Evolutionary conservation across 1,139 yeast genomes (phyloP), one percentile per base, ranked within the genome.

Genomic region (Yamadazyma kanchanaburiensis): DNA sequence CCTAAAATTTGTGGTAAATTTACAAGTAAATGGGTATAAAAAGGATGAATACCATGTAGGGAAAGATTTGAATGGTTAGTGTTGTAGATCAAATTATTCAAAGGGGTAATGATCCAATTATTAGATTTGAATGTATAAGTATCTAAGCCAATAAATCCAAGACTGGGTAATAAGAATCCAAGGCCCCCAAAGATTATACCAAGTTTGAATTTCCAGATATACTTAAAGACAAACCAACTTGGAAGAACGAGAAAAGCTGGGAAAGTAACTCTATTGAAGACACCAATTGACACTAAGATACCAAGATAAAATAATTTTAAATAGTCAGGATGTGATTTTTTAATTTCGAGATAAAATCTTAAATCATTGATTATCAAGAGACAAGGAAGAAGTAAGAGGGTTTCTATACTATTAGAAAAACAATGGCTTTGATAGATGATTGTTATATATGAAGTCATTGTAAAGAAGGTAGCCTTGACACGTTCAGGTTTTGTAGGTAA

Each of bases 371-470:
- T 60, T 11, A 76, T 43, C 55, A 71, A 71, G 8, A 88, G 55
- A 7, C 75, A 64, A 37, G 77, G 44, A 22, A 88, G 48, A 13
- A 91, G 60, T 20, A 88, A 40, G 13, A 78, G 60, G 0, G 97
- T 86, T 47, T 94, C 99, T 4, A 86, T 53, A 17, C 89, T 76
- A 51, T 94, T 94, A 21, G 96, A 85, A 48, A 94, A 86, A 2
- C 94, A 79, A 51, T 89, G 97, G 1, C 86, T 69, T 51, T 91
- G 97, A 46, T 79, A 81, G 0, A 82, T 77, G 62, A 86, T 68
- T 0, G 95, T 80, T 9, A 88, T 70, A 49, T 84, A 91, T 1
- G 95, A 84, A 0, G 95, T 79, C 53, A 77, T 78, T 12, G 77
- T 70, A 45, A 86, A 79, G 31, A 81, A 71, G 13, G 77, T 53